Conservation (phyloP, 352 stramenopile species). For the Phytophthora fragariaefolia region DNA sequence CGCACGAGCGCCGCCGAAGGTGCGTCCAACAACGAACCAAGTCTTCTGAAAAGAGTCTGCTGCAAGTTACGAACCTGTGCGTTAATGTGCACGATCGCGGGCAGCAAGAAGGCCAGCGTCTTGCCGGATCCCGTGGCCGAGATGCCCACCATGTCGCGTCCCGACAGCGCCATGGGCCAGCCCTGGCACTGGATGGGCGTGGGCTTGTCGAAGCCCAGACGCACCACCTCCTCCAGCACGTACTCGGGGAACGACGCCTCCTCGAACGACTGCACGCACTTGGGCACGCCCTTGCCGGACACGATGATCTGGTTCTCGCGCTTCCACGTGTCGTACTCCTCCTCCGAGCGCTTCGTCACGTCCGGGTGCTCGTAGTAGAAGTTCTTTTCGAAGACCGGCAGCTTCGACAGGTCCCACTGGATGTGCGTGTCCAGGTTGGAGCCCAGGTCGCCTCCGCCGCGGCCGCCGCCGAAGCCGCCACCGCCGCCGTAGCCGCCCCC, state of each 20-base stretch:
- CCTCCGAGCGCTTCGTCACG: constrained; percentile 91
- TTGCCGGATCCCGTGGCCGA: constrained; percentile 98
- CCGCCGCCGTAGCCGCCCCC: constrained; percentile 40
- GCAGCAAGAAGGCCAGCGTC: constrained; percentile 98
- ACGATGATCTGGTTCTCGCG: constrained; percentile 95
- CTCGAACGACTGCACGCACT: constrained; percentile 97
- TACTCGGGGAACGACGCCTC: constrained; percentile 96
- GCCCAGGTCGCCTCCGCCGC: constrained; percentile 79
- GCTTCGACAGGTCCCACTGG: constrained; percentile 94
- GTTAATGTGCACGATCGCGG: constrained; percentile 99
- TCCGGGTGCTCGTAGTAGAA: constrained; percentile 99
- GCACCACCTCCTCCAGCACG: constrained; percentile 97
- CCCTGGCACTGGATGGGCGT: constrained; percentile 95
- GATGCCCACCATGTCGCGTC: constrained; percentile 99
- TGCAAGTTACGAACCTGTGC: constrained; percentile 93
- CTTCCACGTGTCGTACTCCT: constrained; percentile 94
- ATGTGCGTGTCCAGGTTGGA: constrained; percentile 92
- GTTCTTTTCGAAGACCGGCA: constrained; percentile 98
- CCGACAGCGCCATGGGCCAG: constrained; percentile 98
- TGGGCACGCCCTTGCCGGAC: constrained; percentile 96
- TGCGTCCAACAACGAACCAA: constrained; percentile 25
- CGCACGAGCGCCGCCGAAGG: constrained; percentile 30
- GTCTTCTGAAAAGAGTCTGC: constrained; percentile 30
- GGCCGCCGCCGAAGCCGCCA: constrained; percentile 40
- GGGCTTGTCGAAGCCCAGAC: constrained; percentile 96